These are phyloP conservation scores for Biancaea sappan DNA, from an alignment of 306 rosid genomes.

Conservation along the genomic window DNA sequence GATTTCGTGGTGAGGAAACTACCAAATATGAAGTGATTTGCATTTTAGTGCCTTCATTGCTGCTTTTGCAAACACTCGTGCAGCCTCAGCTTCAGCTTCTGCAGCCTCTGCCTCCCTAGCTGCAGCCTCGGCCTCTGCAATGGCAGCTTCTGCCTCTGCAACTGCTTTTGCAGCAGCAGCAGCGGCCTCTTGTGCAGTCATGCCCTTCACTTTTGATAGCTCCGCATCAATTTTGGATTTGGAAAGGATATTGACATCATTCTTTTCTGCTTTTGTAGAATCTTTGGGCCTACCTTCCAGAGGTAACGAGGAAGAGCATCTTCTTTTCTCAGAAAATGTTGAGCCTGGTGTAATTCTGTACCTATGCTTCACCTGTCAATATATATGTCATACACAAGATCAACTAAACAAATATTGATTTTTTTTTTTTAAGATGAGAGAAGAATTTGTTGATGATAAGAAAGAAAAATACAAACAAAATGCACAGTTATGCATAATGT, in stretches of 20 bases:
- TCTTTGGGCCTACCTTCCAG: constrained; percentile 55
- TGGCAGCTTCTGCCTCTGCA: constrained; percentile 91
- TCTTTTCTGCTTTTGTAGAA: constrained; percentile 51
- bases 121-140: constrained; percentile 85
- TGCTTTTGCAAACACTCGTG: constrained; percentile 86
- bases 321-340: constrained; percentile 59
- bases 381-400: constrained; percentile 24
- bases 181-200: constrained; percentile 84
- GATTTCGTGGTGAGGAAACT: constrained; percentile 35
- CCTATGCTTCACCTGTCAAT: constrained; percentile 75
- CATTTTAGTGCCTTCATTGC: constrained; percentile 81
- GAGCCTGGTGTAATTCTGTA: constrained; percentile 62
- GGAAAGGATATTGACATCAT: constrained; percentile 54
- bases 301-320: constrained; percentile 51
- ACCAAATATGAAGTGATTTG: constrained; percentile 62
- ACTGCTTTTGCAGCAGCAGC: constrained; percentile 91
- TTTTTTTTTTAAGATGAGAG: too few relatives aligned
- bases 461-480: too few relatives aligned
- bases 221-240: constrained; percentile 72
- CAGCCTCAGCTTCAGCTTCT: constrained; percentile 98
- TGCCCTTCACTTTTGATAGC: constrained; percentile 60
- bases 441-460: too few relatives aligned
- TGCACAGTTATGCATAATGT: constrained; percentile 24
- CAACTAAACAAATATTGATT: constrained; percentile 27
- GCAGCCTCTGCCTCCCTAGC: constrained; percentile 90